Evolutionary conservation across 2,329 filamentous ascomycete species (phyloP), one percentile per base, ranked within the genome.

Genomic region (Thelonectria olida): DNA sequence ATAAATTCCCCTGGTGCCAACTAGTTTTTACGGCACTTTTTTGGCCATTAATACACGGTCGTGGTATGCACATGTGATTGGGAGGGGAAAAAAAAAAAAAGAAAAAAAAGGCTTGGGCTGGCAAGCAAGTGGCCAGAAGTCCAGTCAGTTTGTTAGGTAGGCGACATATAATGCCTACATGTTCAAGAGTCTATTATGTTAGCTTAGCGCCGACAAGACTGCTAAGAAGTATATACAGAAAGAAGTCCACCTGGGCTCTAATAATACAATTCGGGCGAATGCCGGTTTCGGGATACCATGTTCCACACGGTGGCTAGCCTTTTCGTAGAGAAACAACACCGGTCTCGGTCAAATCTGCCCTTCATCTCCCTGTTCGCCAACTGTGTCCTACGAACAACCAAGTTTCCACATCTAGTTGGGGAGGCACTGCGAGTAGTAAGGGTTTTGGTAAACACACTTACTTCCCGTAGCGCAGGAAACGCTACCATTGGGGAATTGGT

Each of bases 361-460:
- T 34, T 34, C 31, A 34, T 34, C 31, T 34, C 31, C 31, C 10
- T 15, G 4, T 31, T 6, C 31, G n/a, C 31, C 31, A 10, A 34
- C 31, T 2, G 6, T 34, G 31, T 34, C 31, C 10, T 12, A 31
- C 28, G 10, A 34, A 34, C 31, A 13, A 34, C 31, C 31, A 15
- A 13, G 31, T 15, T 34, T 34, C 31, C 31, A n/a, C 31, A 15
- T 34, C 31, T 67, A 69, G 65, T 68, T 69, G 49, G 68, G 68
- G 7, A 64, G 2, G 23, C 68, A 71, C 62, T 71, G 69, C 6
- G 67, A 68, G 65, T 71, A 71, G 48, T 56, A 71, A 45, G 68
- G 63, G 57, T 70, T 71, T 27, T 49, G 48, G 63, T 63, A 67
- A 45, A 69, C 62, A 58, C 68, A 71, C 57, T 61, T 67, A 63